Conservation (phyloP, 2,329 filamentous ascomycete species). For the Botryotinia globosa region DNA sequence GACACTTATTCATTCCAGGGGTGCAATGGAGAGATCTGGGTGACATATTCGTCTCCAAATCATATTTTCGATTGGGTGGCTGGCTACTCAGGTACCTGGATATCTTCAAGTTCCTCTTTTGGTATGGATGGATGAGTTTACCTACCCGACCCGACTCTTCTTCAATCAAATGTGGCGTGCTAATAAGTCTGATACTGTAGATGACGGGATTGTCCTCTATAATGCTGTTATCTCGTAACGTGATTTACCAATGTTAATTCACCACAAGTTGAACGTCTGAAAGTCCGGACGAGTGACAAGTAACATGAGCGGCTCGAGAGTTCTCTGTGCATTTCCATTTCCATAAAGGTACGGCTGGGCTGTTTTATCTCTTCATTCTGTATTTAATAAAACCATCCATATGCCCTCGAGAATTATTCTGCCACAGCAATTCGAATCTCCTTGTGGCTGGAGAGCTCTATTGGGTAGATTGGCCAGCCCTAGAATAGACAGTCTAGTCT, state of each 20-base stretch:
- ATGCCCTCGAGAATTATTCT: background rate
- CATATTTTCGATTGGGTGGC: background rate
- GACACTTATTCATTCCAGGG: background rate
- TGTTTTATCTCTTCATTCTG: background rate
- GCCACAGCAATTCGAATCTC: background rate
- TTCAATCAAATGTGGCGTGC: background rate
- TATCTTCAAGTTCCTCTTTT: background rate
- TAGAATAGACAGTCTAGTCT: background rate
- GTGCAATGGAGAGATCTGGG: background rate
- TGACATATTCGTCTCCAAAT: background rate
- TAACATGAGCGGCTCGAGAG: background rate
- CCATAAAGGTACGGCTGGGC: background rate
- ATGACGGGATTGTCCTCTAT: background rate
- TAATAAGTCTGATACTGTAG: background rate
- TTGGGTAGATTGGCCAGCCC: background rate
- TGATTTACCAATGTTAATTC: background rate
- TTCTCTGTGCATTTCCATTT: too few species aligned
- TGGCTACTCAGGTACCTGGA: too few species aligned
- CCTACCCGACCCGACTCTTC: too few species aligned
- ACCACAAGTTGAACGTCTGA: background rate
- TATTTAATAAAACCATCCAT: too few species aligned
- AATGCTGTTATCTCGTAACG: background rate
- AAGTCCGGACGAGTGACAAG: background rate
- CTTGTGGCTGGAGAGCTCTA: background rate
- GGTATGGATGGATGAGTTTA: background rate